Conservation (phyloP, 2,329 filamentous ascomycete genomes). For the Lecanicillium sp. region DNA sequence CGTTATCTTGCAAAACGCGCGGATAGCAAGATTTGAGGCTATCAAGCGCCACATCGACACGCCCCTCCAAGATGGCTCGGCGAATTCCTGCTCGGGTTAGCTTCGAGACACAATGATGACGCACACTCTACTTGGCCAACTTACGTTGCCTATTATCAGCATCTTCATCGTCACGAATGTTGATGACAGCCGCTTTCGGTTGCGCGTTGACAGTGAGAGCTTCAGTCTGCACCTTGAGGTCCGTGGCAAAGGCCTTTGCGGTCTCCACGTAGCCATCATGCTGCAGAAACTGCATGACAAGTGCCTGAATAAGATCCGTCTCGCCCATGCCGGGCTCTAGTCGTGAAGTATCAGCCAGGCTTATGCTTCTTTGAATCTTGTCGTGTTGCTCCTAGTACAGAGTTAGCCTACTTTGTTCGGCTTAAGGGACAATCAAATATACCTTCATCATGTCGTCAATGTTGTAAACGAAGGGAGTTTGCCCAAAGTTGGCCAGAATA, state of each 20-base stretch:
- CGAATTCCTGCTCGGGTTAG: conserved; percentile 60
- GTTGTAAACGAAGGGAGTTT: conserved; percentile 77
- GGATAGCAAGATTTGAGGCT: conserved; percentile 73
- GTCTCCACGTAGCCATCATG: conserved; percentile 96
- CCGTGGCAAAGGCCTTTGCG: conserved; percentile 76
- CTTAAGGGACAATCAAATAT: conserved; percentile 20
- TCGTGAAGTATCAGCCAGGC: conserved; percentile 45
- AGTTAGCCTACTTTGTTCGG: conserved; percentile 9
- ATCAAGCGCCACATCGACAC: conserved; percentile 86
- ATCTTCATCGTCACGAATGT: conserved; percentile 74
- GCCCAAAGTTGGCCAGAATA: conserved; percentile 58
- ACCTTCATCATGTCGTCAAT: conserved; percentile 82
- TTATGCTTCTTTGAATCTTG: conserved; percentile 54
- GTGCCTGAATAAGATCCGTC: conserved; percentile 69
- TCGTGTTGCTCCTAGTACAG: conserved; percentile 48
- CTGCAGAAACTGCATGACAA: conserved; percentile 79
- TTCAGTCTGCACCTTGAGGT: conserved; percentile 66
- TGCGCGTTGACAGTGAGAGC: conserved; percentile 55
- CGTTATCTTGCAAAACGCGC: conserved; percentile 68
- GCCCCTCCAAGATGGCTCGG: conserved; percentile 78
- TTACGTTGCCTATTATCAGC: conserved; percentile 79
- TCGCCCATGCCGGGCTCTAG: conserved; percentile 62
- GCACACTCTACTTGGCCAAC: conserved; percentile 22
- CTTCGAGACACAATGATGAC: too few relatives aligned
- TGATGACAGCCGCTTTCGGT: conserved; percentile 48